Evolutionary conservation across 2,329 filamentous ascomycete species (phyloP).

Genomic region (Plenodomus lindquistii): DNA sequence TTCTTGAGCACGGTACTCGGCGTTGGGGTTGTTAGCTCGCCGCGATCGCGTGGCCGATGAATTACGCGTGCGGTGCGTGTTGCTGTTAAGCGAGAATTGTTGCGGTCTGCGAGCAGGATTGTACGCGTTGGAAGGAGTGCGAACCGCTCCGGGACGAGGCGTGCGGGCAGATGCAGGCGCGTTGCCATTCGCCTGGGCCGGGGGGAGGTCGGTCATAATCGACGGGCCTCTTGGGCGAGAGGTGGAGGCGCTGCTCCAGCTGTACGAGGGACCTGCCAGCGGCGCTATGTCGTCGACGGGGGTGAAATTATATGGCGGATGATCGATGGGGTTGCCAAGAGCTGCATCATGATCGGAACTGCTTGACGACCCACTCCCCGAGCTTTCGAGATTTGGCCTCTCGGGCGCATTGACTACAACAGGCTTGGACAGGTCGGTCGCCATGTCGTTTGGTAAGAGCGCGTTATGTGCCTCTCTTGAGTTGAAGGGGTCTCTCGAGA

Average conservation of each 20-base stretch:
- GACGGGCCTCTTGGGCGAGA: conserved; percentile 29
- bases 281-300: conserved; percentile 41
- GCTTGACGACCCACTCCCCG: conserved; percentile 54
- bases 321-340: conserved; percentile 47
- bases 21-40: conserved; percentile 65
- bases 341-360: conserved; percentile 49
- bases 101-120: conserved; percentile 53
- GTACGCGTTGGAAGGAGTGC: conserved; percentile 56
- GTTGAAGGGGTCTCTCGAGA: no score
- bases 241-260: conserved; percentile 27
- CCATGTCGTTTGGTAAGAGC: conserved; percentile 16
- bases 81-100: conserved; percentile 51
- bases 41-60: conserved; percentile 59
- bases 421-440: conserved; percentile 34
- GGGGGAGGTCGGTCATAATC: conserved; percentile 34
- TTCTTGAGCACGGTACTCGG: conserved; percentile 81
- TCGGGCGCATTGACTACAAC: conserved; percentile 37
- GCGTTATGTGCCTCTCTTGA: conserved; percentile 21
- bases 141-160: conserved; percentile 47
- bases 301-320: conserved; percentile 44
- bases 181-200: conserved; percentile 31
- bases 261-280: conserved; percentile 26
- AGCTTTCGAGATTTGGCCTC: conserved; percentile 27
- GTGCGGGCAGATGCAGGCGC: conserved; percentile 15
- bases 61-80: conserved; percentile 57